A percentile compares a stretch with the other conserved stretches of the same genome.
phyloP scores from a whole-genome alignment of 306 rosid species.

The Acmispon strigosus region DNA sequence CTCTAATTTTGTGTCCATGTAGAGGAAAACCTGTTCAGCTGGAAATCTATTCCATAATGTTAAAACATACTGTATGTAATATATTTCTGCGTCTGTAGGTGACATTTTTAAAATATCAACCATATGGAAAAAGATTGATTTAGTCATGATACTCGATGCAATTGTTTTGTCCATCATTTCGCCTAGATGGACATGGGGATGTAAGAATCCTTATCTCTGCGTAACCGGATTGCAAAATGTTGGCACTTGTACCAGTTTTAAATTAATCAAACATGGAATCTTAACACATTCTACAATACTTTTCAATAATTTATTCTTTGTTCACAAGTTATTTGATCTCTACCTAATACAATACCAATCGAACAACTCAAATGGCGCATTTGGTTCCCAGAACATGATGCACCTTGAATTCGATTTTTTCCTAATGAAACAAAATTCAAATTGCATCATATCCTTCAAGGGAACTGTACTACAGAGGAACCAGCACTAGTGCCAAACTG shows the following conservation, averaged over 20 bases:
- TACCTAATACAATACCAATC: conserved; percentile 5
- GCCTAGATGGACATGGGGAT: no score
- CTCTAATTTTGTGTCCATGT: conserved; percentile 5
- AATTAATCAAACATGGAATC: no score
- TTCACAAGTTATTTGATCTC: neutral
- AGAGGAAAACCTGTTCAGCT: neutral
- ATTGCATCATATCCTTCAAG: conserved; percentile 4
- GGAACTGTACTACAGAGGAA: no score
- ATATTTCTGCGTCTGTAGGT: neutral
- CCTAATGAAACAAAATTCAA: neutral
- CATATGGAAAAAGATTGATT: no score
- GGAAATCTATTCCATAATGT: neutral
- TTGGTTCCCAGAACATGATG: conserved; percentile 6
- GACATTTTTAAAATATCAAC: neutral
- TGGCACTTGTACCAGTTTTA: no score
- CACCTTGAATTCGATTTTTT: conserved; percentile 10
- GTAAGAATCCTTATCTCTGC: no score
- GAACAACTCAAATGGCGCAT: neutral
- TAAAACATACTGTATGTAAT: neutral
- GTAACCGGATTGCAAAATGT: no score
- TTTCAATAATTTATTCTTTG: neutral
- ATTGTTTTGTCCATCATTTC: no score
- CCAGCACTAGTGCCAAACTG: conserved; percentile 25
- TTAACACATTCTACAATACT: neutral
- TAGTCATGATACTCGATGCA: no score